Evolutionary conservation across 2,329 filamentous ascomycete species (phyloP).

Genomic region (Proliferodiscus dingleyae): DNA sequence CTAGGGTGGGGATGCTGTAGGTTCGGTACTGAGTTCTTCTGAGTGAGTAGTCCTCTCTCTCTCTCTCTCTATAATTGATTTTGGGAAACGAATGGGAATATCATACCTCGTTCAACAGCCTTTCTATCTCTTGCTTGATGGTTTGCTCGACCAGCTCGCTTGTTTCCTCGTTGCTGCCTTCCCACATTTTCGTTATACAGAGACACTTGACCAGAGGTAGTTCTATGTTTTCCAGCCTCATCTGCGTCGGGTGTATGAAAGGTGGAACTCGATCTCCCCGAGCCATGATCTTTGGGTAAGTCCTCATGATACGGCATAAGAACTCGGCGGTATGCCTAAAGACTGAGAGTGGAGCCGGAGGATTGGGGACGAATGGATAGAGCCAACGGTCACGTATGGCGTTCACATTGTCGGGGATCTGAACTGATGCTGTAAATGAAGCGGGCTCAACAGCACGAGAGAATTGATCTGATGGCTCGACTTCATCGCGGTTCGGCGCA

Average conservation of each 20-base stretch:
- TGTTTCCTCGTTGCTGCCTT: slow-evolving; percentile 28
- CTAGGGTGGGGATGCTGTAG: slow-evolving; percentile 31
- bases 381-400: slow-evolving; percentile 2
- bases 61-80: neutral
- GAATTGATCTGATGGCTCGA: too few relatives aligned
- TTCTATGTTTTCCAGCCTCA: slow-evolving; percentile 12
- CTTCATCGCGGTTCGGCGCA: neutral
- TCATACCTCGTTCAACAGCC: slow-evolving; percentile 31
- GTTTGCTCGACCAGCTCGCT: slow-evolving; percentile 31
- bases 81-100: neutral
- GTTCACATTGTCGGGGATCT: slow-evolving; percentile 2
- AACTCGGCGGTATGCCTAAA: slow-evolving; percentile 31
- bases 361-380: neutral
- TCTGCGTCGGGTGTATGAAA: slow-evolving; percentile 31
- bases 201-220: slow-evolving; percentile 34
- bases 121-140: slow-evolving; percentile 31
- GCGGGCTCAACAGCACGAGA: neutral
- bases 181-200: slow-evolving; percentile 36
- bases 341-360: slow-evolving; percentile 6
- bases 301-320: slow-evolving; percentile 33
- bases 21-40: slow-evolving; percentile 27
- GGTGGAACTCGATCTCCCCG: slow-evolving; percentile 35
- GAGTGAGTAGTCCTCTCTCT: slow-evolving; percentile 2
- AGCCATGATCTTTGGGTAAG: slow-evolving; percentile 37
- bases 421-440: neutral